Base-by-base conservation (phyloP, 768 basidiomycete species). In the Coprinellus micaceus region DNA sequence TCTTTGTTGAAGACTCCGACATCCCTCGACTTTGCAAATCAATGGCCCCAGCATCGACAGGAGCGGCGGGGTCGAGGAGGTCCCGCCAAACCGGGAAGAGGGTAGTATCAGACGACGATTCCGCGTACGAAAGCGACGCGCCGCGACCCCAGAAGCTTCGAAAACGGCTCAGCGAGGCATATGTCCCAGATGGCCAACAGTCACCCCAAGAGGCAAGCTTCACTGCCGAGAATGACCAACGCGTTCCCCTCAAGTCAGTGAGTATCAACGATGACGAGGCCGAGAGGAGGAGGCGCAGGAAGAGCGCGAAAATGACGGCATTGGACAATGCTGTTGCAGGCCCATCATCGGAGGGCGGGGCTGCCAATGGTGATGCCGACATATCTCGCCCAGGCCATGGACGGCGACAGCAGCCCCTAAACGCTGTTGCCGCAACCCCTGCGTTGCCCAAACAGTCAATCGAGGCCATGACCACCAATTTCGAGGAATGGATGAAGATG, bases 401-500 rank as follows among this genome's bases (percentile, higher is more conserved):
- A 15, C 83, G 80, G 62, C 82, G 82, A 70, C 87, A 85, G 61
- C 77, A 84, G 50, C 81, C 84, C 46, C 75, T 88, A 37, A 82
- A 78, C 58, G 80, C 85, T 24, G 82, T 87, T 2, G 79, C 80
- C 33, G 77, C 83, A 36, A 29, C 40, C 11, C 78, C 82, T 7
- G 83, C 83, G 2, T 69, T 72, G 1, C 81, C 85, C 25, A 79
- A 85, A 41, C 82, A 87, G 19, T 79, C 88, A 0, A 72, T 87
- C 61, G 91, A 95, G 61, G 82, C 94, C n/a, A 91, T 91, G 83
- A 91, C 80, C 71, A 88, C 86, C 37, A 97, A 94, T 64, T 97
- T 88, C 66, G 97, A 99, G 69, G 94, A 98, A 71, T 98, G 97
- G 97, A 98, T 99, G 96, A 98, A 98, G 78, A 86, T 98, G 86